Evolutionary conservation across 768 basidiomycete genomes (phyloP), one percentile per base, ranked within the genome.

Genomic region (Lactarius hengduanensis): DNA sequence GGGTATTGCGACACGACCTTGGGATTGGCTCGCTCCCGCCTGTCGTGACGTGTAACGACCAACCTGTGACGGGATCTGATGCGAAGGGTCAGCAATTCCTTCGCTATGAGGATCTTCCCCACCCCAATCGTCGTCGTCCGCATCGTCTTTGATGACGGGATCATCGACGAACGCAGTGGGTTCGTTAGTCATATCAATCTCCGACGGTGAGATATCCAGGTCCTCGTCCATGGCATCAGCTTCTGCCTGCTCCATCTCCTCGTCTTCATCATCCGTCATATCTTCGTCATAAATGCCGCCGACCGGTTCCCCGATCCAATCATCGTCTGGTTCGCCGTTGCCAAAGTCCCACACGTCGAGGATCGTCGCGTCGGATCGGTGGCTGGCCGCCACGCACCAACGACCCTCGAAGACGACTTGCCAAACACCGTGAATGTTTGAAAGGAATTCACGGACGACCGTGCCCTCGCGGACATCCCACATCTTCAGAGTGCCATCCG

Each of bases 401-500:
- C 94, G 81, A 0, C 94, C 93, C 76, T 96, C 92, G 75, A 96
- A 97, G 36, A 94, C 88, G 54, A 98, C 94, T 77, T 98, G 96
- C 96, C 96, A 99, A 28, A 99, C 97, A 15, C 94, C 95, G 20
- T 88, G 91, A 69, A 98, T 92, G 11, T 93, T 91, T 1, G 91
- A 92, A 69, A 98, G 79, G 69, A 99, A 80, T 74, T 98, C 97
- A 40, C 94, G 83, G 15, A 94, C 88, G 45, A 92, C 88, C 0
- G 84, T 83, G 26, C 96, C 97, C 63, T 95, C 92, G 43, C 88
- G 80, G 67, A 96, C 83, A 75, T 98, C 92, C 97, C 97, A 99
- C 88, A 98, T 92, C 82, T 98, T 98, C 71, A 99, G 82, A 65
- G 92, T 94, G 18, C 97, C 97, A 71, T 98, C 97, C 16, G 91